Conservation (phyloP, 2,329 filamentous ascomycete species). For the Mycosphaerella arachidis region DNA sequence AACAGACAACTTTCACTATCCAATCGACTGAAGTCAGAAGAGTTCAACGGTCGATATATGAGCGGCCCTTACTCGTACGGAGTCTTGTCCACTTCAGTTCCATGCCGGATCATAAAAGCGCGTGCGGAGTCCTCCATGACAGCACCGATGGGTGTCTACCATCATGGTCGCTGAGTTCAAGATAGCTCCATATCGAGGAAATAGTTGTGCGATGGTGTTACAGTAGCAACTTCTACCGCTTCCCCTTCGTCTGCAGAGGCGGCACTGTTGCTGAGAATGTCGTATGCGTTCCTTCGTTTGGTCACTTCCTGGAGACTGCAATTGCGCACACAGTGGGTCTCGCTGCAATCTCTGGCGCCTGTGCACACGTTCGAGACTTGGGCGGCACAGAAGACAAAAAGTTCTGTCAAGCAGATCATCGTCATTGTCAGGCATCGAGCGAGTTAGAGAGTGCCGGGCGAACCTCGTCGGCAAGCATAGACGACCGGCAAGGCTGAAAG, state of each 20-base stretch:
- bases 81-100: background rate
- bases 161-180: background rate
- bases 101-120: background rate
- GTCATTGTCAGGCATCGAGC: background rate
- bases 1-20: background rate
- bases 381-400: background rate
- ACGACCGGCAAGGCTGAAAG: background rate
- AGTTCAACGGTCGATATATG: background rate
- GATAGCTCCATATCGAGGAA: background rate
- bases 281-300: background rate
- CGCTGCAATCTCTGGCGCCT: conserved; percentile 1
- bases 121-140: background rate
- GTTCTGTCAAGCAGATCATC: background rate
- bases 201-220: background rate
- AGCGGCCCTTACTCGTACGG: background rate
- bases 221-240: background rate
- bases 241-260: background rate
- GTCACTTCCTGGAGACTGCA: background rate
- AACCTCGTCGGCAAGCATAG: background rate
- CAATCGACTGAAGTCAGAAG: background rate
- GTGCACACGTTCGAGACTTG: background rate
- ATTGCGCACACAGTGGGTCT: background rate
- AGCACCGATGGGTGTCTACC: background rate
- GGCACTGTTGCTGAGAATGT: background rate
- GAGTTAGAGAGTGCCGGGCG: background rate